Evolutionary conservation across 2,329 filamentous ascomycete genomes (phyloP).

Genomic region (Pseudogymnoascus verrucosus): DNA sequence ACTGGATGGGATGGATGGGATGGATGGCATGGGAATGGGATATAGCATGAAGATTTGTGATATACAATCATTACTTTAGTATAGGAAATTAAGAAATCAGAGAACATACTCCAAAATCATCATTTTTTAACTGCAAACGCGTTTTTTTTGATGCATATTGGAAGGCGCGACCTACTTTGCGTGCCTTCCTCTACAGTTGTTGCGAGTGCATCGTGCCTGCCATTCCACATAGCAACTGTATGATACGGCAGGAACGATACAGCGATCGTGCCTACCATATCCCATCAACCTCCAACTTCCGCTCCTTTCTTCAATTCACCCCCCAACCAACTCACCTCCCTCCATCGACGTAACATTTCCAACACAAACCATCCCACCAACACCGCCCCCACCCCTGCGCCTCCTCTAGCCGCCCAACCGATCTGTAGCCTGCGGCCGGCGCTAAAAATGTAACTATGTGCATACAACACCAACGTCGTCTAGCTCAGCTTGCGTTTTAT

Average conservation of each 20-base stretch:
- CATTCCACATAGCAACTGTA: too few species aligned
- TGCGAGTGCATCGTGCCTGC: too few species aligned
- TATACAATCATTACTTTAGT: slow-evolving; percentile 2
- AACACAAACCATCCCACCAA: not conserved
- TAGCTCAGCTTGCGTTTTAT: not conserved
- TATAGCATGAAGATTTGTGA: not conserved
- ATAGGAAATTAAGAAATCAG: not conserved
- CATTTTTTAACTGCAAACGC: not conserved
- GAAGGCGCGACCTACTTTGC: too few species aligned
- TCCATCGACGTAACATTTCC: not conserved
- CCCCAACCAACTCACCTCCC: not conserved
- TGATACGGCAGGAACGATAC: too few species aligned
- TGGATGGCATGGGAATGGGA: not conserved
- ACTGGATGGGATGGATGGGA: not conserved
- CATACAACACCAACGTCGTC: not conserved
- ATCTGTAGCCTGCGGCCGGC: not conserved
- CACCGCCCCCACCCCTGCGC: not conserved
- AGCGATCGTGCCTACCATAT: too few species aligned
- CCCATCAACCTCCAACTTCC: too few species aligned
- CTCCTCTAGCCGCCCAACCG: not conserved
- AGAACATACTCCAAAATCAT: not conserved
- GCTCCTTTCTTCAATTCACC: too few species aligned
- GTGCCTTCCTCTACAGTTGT: too few species aligned
- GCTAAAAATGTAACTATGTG: not conserved
- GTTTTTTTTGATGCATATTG: too few species aligned